phyloP scores from a whole-genome alignment of 23 red algal species.

The Gracilaria gracilis region DNA sequence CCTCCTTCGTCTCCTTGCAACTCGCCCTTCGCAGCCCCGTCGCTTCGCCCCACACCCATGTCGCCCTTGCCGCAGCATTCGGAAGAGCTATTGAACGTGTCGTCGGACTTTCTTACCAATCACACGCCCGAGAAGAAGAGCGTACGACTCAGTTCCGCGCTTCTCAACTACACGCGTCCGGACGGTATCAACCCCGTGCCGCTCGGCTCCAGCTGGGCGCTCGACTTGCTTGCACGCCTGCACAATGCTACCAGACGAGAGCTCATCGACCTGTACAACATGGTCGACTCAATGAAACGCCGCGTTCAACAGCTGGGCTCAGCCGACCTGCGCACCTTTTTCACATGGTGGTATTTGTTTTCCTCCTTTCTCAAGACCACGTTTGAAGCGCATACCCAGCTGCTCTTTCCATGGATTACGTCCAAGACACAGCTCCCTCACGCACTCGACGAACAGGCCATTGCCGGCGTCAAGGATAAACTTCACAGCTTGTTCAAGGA shows the following conservation, averaged over 20 bases:
- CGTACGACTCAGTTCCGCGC: constrained; percentile 62
- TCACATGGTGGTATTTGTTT: constrained; percentile 75
- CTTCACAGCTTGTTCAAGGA: constrained; percentile 32
- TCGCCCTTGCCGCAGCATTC: background rate
- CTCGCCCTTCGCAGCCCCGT: background rate
- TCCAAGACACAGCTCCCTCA: constrained; percentile 19
- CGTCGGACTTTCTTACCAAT: constrained; percentile 50
- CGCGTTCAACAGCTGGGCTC: constrained; percentile 48
- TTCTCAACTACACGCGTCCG: constrained; percentile 66
- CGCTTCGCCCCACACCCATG: background rate
- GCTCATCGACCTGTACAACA: constrained; percentile 72
- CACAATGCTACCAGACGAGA: constrained; percentile 77
- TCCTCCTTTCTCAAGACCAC: constrained; percentile 51
- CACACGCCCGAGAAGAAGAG: constrained; percentile 37
- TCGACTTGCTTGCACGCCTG: constrained; percentile 59
- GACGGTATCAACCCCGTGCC: constrained; percentile 61
- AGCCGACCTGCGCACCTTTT: constrained; percentile 63
- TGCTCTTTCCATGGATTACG: constrained; percentile 61
- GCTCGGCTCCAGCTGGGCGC: constrained; percentile 49
- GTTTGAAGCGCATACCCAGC: constrained; percentile 36
- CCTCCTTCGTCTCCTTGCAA: too few species aligned
- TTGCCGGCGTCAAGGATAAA: background rate
- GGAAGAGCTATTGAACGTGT: constrained; percentile 8
- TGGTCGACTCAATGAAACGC: constrained; percentile 76
- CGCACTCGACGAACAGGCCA: constrained; percentile 15